A percentile compares a stretch with the other conserved stretches of the same genome.
Evolutionary conservation across 2,329 filamentous ascomycete genomes (phyloP).

Genomic region (Paraphaeosphaeria minitans): DNA sequence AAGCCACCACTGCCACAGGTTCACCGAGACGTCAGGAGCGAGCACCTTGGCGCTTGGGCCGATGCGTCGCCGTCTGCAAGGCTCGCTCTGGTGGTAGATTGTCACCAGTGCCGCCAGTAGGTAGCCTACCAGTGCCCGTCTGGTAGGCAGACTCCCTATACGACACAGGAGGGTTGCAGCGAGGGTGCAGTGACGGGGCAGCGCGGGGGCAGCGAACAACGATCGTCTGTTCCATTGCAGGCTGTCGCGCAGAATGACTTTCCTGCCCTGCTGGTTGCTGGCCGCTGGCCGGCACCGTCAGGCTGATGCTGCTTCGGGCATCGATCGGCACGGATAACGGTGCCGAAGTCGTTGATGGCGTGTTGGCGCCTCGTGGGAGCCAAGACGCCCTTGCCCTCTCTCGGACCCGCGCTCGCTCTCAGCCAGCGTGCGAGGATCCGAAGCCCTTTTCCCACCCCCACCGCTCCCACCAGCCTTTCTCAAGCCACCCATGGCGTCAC

Average conservation of each 20-base stretch:
- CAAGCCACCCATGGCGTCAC: constrained; percentile 7
- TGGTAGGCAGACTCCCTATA: no score
- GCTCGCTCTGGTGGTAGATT: no score
- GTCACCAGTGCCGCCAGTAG: no score
- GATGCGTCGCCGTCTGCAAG: no score
- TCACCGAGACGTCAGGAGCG: constrained; percentile 11
- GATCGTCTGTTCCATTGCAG: constrained; percentile 24
- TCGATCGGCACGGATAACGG: constrained; percentile 27
- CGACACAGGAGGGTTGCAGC: not conserved
- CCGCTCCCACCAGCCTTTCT: constrained; percentile 3
- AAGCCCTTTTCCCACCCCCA: constrained; percentile 3
- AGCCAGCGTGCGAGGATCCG: constrained; percentile 7
- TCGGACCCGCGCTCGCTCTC: constrained; percentile 2
- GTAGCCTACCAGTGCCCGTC: no score
- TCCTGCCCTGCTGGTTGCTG: constrained; percentile 21
- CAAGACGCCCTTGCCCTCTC: constrained; percentile 14
- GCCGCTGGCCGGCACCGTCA: constrained; percentile 6
- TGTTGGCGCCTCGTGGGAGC: constrained; percentile 19
- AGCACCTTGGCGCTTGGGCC: not conserved
- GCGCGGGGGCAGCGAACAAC: no score
- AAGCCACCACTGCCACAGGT: constrained; percentile 42
- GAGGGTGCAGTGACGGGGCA: no score
- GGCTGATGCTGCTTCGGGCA: constrained; percentile 25
- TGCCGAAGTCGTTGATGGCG: constrained; percentile 16
- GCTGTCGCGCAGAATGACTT: constrained; percentile 20